Evolutionary conservation across 2,329 filamentous ascomycete genomes (phyloP), one percentile per base, ranked within the genome.

Genomic region (Fusarium coicis): DNA sequence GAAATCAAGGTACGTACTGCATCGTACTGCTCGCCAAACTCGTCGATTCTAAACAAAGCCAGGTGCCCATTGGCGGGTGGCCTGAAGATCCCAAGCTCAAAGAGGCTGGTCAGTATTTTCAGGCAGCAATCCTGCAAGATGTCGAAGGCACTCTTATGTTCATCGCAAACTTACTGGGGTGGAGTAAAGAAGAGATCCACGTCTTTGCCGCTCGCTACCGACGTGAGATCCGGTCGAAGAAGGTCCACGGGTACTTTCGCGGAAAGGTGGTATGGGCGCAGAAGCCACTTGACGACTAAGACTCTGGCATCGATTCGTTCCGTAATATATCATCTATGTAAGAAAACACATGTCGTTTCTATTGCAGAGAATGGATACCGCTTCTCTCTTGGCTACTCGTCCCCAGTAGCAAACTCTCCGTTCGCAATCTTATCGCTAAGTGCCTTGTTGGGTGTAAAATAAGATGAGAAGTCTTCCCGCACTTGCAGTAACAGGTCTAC

Each of bases 61-160:
- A 56, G 63, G 40, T 63, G 12, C 66, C 56, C 0, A 68, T 69
- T 4, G 66, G 66, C 15, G 50, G 40, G 11, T 69, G 56, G 66
- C 26, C 50, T 14, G 16, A 36, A 3, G 66, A 69, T 39, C 52
- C 28, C 0, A 49, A 49, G 5, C 36, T 57, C 15, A 68, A 47
- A 14, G 44, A 69, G 6, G 64, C 66, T 4, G 64, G 66, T 7
- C 52, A 57, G 2, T 69, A 57, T 16, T 63, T 69, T n/a, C 66
- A 68, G 16, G 64, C 57, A 23, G 64, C 64, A 23, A 68, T 63
- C 2, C 26, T 69, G 0, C 52, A 68, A 7, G 64, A 69, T 7
- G 26, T 68, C 0, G 57, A 69, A 21, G 63, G 63, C 1, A 57
- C 64, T 1, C 28, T 63, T 5, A 58, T 32, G 40, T 68, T 68